Conservation (phyloP, 2,329 filamentous ascomycete genomes). For the Beauveria brongniartii region DNA sequence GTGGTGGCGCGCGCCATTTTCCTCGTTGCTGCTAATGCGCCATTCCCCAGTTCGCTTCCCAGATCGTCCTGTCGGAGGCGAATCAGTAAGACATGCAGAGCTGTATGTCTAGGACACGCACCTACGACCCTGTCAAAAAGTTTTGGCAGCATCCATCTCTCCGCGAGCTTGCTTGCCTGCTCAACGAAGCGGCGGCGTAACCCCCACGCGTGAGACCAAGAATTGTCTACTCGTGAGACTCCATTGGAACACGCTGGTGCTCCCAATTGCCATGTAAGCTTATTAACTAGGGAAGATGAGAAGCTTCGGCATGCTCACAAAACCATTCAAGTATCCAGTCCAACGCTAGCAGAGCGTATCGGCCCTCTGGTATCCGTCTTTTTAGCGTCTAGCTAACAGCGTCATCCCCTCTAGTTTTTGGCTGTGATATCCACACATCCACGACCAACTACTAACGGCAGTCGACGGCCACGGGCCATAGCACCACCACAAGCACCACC, state of each 20-base stretch:
- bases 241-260: not conserved
- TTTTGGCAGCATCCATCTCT: not conserved
- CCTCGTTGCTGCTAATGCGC: not conserved
- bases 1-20: slow-evolving; percentile 7
- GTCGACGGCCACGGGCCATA: not conserved
- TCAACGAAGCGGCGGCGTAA: not conserved
- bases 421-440: slow-evolving; percentile 2
- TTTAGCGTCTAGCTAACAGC: slow-evolving; percentile 3
- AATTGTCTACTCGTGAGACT: not conserved
- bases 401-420: not conserved
- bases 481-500: not conserved
- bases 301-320: not conserved
- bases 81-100: slow-evolving; percentile 28
- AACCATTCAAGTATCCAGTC: not conserved
- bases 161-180: not conserved
- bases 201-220: not conserved
- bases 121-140: not conserved
- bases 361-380: not conserved
- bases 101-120: slow-evolving; percentile 28
- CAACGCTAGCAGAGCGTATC: not conserved
- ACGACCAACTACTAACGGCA: not conserved
- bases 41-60: not conserved
- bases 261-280: not conserved
- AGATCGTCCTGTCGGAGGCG: slow-evolving; percentile 29
- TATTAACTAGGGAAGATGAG: not conserved